Percentiles rank a stretch among this genome's conserved stretches.
phyloP scores from a whole-genome alignment of 257 asterid species.

The Primulina tabacum region DNA sequence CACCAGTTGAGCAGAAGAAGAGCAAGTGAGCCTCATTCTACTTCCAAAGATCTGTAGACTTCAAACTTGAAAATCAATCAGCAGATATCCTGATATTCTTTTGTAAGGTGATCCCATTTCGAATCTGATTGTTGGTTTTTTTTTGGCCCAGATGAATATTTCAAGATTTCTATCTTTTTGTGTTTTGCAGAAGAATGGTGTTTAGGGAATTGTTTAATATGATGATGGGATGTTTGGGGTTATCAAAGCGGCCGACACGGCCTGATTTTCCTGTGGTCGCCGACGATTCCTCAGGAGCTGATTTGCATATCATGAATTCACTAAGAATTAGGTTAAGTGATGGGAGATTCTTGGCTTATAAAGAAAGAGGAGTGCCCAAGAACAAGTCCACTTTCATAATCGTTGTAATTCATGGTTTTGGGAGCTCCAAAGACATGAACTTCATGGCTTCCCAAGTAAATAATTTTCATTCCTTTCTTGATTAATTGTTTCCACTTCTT shows the following conservation, averaged over 20 bases:
- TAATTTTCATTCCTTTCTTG: conserved; percentile 9
- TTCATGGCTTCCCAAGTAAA: conserved; percentile 77
- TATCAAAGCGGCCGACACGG: conserved; percentile 51
- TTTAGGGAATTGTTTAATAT: conserved; percentile 51
- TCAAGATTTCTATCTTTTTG: not conserved
- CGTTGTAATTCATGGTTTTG: conserved; percentile 86
- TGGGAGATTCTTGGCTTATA: conserved; percentile 83
- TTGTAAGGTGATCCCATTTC: not conserved
- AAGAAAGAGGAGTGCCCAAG: conserved; percentile 79
- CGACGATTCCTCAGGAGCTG: not conserved
- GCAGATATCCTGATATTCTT: not conserved
- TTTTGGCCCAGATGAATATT: not conserved
- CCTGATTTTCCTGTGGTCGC: conserved; percentile 31
- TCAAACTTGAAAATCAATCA: not conserved
- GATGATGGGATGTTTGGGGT: conserved; percentile 87
- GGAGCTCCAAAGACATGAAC: conserved; percentile 80
- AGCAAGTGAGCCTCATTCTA: not conserved
- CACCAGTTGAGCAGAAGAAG: not conserved
- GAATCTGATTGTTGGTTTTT: no score
- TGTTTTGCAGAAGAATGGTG: conserved; percentile 48
- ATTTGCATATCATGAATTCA: conserved; percentile 34
- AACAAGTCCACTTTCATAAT: conserved; percentile 53
- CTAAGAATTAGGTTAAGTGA: conserved; percentile 64
- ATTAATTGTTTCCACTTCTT: not conserved
- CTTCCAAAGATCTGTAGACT: not conserved